Conservation (phyloP, 306 rosid genomes). For the Clitoria ternatea region DNA sequence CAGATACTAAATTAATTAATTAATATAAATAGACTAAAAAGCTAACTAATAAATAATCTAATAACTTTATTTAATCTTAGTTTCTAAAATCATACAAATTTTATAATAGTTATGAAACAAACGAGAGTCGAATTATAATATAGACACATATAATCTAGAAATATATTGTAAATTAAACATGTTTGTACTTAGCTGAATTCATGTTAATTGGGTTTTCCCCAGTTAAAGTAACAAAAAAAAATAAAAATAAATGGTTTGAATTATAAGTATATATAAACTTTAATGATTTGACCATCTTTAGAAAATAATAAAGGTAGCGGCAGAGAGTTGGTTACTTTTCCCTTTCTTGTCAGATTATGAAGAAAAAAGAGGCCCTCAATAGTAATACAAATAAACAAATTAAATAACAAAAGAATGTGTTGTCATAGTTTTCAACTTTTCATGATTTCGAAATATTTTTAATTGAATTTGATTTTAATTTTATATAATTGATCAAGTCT, state of each 20-base stretch:
- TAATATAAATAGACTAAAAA: no score
- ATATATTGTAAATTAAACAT: no score
- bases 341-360: neutral
- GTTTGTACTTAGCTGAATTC: neutral
- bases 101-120: no score
- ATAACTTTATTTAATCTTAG: no score
- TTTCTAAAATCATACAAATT: no score
- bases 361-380: neutral
- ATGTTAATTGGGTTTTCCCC: neutral
- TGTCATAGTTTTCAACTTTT: no score
- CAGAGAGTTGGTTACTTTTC: neutral
- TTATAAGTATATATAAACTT: neutral
- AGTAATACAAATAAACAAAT: neutral
- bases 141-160: no score
- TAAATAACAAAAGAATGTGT: neutral
- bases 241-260: neutral
- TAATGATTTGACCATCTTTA: slow-evolving; percentile 24
- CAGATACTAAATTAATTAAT: no score
- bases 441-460: neutral
- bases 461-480: neutral
- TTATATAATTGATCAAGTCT: neutral
- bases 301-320: slow-evolving; percentile 3
- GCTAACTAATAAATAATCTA: no score
- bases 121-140: no score
- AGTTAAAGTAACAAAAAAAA: neutral